Percentiles rank a stretch among this genome's conserved stretches.
Conservation (phyloP, 129 eudicot species). For the Flaveria bidentis region DNA sequence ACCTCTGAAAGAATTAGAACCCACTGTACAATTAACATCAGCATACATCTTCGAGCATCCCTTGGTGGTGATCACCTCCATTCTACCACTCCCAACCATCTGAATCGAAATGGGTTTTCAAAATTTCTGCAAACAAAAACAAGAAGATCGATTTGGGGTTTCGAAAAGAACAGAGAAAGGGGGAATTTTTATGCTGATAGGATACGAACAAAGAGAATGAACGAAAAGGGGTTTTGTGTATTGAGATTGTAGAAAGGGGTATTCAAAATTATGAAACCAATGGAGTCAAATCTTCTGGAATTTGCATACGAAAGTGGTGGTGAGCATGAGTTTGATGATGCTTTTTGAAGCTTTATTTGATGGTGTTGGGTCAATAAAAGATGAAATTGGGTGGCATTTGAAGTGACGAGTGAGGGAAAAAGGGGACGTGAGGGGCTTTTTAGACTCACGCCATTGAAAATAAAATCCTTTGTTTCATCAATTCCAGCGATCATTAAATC, state of each 20-base stretch:
- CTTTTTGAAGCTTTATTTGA: constrained; percentile 24
- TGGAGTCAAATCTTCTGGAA: constrained; percentile 21
- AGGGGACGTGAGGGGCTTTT: constrained; percentile 21
- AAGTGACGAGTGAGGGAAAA: constrained; percentile 34
- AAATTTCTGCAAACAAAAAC: constrained; percentile 17
- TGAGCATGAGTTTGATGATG: constrained; percentile 23
- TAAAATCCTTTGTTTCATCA: constrained; percentile 17
- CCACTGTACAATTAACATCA: constrained; percentile 42
- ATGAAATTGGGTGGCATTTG: constrained; percentile 33
- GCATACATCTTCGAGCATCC: constrained; percentile 72
- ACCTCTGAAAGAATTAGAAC: constrained; percentile 41
- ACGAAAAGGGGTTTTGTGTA: constrained; percentile 1
- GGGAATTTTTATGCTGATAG: constrained; percentile 3
- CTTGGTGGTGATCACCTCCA: constrained; percentile 60
- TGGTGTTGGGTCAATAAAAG: constrained; percentile 38
- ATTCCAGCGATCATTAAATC: constrained; percentile 11
- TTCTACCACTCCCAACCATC: constrained; percentile 51
- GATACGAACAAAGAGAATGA: constrained; percentile 32
- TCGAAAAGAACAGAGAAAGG: constrained; percentile 29
- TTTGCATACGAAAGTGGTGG: constrained; percentile 27
- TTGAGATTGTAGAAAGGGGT: constrained; percentile 25
- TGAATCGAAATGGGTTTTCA: constrained; percentile 11
- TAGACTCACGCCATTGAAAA: constrained; percentile 36
- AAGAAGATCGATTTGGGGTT: constrained; percentile 17
- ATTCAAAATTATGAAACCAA: constrained; percentile 38